phyloP scores from a whole-genome alignment of 129 eudicot genomes.

The Glebionis coronaria region DNA sequence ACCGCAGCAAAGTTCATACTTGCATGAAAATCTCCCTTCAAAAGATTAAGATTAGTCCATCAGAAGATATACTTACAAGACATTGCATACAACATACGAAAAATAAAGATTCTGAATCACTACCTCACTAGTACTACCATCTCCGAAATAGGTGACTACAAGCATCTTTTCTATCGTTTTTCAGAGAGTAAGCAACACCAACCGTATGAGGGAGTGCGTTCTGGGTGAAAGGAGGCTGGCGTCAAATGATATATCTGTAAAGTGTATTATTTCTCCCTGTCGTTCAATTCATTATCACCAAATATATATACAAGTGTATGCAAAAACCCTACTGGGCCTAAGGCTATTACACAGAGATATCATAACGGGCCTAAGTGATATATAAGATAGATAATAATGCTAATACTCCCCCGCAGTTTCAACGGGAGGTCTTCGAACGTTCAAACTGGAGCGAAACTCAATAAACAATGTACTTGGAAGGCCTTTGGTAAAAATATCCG shows the following conservation, averaged over 20 bases:
- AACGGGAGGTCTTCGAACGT: no score
- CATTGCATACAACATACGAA: not conserved
- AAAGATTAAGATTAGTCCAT: not conserved
- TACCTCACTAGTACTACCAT: conserved; percentile 74
- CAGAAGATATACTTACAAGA: not conserved
- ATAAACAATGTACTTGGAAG: no score
- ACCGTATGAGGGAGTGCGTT: conserved; percentile 74
- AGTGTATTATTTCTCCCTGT: no score
- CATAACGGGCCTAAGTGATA: no score
- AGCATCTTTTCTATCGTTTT: conserved; percentile 56
- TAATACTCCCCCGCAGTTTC: no score
- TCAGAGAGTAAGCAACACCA: conserved; percentile 70
- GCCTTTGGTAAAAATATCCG: no score
- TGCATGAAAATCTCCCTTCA: conserved; percentile 77
- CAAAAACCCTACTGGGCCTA: no score
- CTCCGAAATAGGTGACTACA: conserved; percentile 69
- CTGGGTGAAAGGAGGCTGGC: conserved; percentile 21
- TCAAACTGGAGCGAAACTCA: no score
- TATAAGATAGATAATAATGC: no score
- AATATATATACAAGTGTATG: no score
- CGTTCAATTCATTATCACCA: no score
- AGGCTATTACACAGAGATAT: no score
- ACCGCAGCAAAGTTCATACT: conserved; percentile 71
- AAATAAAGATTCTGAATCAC: not conserved
- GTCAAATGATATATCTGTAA: not conserved